A percentile compares a stretch with the other conserved stretches of the same genome.
phyloP scores from a whole-genome alignment of 1,284 basidiomycete species.

The Heterobasidion parviporum region DNA sequence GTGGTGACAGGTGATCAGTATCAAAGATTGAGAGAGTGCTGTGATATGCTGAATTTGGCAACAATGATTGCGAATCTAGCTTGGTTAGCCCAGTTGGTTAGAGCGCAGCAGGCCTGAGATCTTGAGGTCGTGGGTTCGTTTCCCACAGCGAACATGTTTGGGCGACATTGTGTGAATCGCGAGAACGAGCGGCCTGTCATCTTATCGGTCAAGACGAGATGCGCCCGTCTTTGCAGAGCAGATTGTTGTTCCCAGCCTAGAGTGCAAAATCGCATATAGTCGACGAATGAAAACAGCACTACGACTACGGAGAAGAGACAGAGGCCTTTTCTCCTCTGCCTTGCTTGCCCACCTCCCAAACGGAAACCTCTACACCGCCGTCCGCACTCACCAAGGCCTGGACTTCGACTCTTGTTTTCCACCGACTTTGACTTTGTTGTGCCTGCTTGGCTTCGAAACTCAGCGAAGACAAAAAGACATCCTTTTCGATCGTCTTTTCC shows the following conservation, averaged over 20 bases:
- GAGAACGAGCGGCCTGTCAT: background rate
- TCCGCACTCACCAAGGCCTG: conserved; percentile 49
- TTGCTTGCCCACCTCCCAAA: conserved; percentile 38
- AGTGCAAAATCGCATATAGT: background rate
- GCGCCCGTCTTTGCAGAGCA: background rate
- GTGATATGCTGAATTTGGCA: too few species aligned
- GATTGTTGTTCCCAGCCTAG: background rate
- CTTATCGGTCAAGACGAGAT: background rate
- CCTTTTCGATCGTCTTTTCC: conserved; percentile 60
- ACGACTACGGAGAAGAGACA: background rate
- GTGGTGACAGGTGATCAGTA: too few species aligned
- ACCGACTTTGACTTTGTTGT: conserved; percentile 38
- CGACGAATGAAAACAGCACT: background rate
- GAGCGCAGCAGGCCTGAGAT: background rate
- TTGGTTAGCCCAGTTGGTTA: conserved; percentile 3
- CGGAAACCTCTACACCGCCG: conserved; percentile 43
- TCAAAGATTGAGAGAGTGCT: too few species aligned
- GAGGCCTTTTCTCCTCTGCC: conserved; percentile 6
- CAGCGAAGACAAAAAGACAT: conserved; percentile 49
- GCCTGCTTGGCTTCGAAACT: conserved; percentile 41
- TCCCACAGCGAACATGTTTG: background rate
- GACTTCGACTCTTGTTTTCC: conserved; percentile 53
- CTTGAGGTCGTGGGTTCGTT: conserved; percentile 2
- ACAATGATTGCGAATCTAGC: background rate
- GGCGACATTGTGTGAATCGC: background rate